A percentile compares a stretch with the other conserved stretches of the same genome.
Conservation (phyloP, 768 basidiomycete species). For the Inosperma sp. region DNA sequence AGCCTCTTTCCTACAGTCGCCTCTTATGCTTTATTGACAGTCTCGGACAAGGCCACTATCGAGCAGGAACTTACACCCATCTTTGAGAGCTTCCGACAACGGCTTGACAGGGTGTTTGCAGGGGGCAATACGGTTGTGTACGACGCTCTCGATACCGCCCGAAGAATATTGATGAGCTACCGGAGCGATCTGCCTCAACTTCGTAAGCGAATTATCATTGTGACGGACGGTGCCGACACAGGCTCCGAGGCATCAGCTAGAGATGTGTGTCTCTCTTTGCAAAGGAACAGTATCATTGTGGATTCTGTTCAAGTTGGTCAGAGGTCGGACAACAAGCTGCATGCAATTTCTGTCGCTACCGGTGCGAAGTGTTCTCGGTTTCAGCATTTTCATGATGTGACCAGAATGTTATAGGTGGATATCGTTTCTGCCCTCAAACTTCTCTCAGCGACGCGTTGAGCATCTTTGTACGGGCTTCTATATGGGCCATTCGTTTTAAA, state of each 20-base stretch:
- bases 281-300: slow-evolving; percentile 1
- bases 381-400: neutral
- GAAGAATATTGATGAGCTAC: slow-evolving; percentile 6
- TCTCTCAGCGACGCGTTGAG: slow-evolving; percentile 6
- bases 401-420: neutral
- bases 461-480: slow-evolving; percentile 3
- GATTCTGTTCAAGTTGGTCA: slow-evolving; percentile 2
- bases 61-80: slow-evolving; percentile 5
- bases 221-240: slow-evolving; percentile 5
- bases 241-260: slow-evolving; percentile 2
- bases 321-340: neutral
- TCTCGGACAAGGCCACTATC: neutral
- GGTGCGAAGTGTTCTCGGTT: neutral
- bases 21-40: neutral
- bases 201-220: slow-evolving; percentile 6
- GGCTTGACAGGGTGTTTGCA: neutral
- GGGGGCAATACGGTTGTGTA: slow-evolving; percentile 4
- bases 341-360: slow-evolving; percentile 3
- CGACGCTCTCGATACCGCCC: slow-evolving; percentile 1
- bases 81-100: slow-evolving; percentile 6
- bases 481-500: neutral
- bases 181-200: slow-evolving; percentile 1
- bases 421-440: slow-evolving; percentile 7
- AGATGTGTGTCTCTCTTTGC: slow-evolving; percentile 1
- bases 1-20: neutral